Evolutionary conservation across 345 rosid species (phyloP).

Genomic region (Cardamine chenopodiifolia): DNA sequence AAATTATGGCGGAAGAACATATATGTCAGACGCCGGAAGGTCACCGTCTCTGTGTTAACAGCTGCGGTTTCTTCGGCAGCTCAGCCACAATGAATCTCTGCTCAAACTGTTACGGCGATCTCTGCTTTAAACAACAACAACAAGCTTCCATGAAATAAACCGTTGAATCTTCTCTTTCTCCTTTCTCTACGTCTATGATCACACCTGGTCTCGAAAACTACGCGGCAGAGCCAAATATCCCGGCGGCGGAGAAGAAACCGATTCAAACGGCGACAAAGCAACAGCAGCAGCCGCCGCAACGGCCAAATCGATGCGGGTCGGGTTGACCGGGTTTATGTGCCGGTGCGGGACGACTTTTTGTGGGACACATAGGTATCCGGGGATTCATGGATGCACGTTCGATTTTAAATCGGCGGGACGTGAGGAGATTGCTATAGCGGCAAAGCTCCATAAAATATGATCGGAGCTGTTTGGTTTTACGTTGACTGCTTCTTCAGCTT

Average conservation of each 20-base stretch:
- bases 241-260: conserved; percentile 19
- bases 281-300: conserved; percentile 7
- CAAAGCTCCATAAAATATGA: conserved; percentile 55
- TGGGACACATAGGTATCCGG: conserved; percentile 59
- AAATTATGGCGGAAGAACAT: conserved; percentile 59
- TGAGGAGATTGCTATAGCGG: conserved; percentile 56
- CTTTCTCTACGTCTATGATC: conserved; percentile 18
- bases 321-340: conserved; percentile 56
- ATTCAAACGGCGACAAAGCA: neutral
- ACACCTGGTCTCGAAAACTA: conserved; percentile 6
- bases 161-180: conserved; percentile 50
- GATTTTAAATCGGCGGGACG: conserved; percentile 58
- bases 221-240: neutral
- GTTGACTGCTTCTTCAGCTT: conserved; percentile 11
- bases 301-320: conserved; percentile 54
- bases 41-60: conserved; percentile 54
- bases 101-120: conserved; percentile 56
- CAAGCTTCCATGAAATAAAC: conserved; percentile 46
- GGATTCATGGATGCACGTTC: conserved; percentile 51
- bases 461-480: conserved; percentile 27
- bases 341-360: conserved; percentile 56
- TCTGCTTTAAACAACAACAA: conserved; percentile 49
- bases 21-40: conserved; percentile 56
- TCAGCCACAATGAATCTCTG: conserved; percentile 62
- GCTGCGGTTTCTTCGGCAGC: conserved; percentile 59